These are phyloP conservation scores for Cercis canadensis DNA, from an alignment of 306 rosid genomes.

Conservation along the genomic window DNA sequence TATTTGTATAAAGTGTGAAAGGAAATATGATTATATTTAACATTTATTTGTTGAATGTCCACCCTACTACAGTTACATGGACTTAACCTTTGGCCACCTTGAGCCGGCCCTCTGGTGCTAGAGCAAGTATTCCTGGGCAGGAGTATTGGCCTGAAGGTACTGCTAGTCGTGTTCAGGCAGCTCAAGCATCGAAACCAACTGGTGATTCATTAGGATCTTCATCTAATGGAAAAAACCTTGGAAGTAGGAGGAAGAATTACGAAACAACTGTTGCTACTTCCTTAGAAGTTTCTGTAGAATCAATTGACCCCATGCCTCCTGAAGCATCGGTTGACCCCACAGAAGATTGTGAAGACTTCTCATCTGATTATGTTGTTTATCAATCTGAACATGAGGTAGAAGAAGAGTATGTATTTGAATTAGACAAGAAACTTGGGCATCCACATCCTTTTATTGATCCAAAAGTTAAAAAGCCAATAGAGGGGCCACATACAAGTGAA, in stretches of 20 bases:
- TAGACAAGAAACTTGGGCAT: conserved; percentile 72
- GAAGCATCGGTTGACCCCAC: conserved; percentile 56
- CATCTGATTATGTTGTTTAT: conserved; percentile 82
- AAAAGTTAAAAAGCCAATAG: conserved; percentile 68
- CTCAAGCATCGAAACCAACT: conserved; percentile 77
- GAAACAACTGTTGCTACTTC: conserved; percentile 54
- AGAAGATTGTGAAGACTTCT: conserved; percentile 62
- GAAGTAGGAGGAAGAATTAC: conserved; percentile 91
- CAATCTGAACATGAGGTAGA: conserved; percentile 67
- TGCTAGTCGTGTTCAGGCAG: conserved; percentile 81
- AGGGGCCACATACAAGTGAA: conserved; percentile 67
- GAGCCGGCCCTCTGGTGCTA: conserved; percentile 99
- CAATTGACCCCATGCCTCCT: conserved; percentile 41
- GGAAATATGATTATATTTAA: conserved; percentile 59
- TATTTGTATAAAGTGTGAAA: conserved; percentile 72
- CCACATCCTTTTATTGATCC: conserved; percentile 94
- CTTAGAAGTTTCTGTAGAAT: conserved; percentile 43
- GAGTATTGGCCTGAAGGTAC: conserved; percentile 99
- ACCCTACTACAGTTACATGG: conserved; percentile 82
- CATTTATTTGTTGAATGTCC: conserved; percentile 75
- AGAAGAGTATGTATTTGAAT: conserved; percentile 68
- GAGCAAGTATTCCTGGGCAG: conserved; percentile 87
- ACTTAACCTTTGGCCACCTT: conserved; percentile 90
- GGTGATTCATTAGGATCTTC: conserved; percentile 79
- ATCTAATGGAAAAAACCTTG: conserved; percentile 83